phyloP scores from a whole-genome alignment of 192 early-diverging fungal species.

The Cetraspora pellucida region DNA sequence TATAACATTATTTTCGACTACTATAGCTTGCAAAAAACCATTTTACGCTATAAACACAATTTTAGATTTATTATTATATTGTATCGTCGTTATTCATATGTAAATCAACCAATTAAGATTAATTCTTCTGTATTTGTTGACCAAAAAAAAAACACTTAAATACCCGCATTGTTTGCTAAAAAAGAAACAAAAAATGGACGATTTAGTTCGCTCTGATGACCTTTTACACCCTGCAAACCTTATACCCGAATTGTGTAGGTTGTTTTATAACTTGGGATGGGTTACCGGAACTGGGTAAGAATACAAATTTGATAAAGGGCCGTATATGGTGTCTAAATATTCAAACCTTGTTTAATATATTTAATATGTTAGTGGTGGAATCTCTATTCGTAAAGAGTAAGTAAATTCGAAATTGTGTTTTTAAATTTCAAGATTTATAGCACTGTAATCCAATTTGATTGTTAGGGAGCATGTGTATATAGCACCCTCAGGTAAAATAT shows the following conservation, averaged over 20 bases:
- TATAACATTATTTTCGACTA: too few species aligned
- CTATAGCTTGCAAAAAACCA: too few species aligned
- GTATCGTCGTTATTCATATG: too few species aligned
- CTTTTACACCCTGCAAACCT: slow-evolving; percentile 76
- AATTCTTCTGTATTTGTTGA: too few species aligned
- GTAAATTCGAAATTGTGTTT: slow-evolving; percentile 9
- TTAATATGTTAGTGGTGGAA: slow-evolving; percentile 62
- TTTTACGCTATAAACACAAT: too few species aligned
- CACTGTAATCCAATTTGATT: background rate
- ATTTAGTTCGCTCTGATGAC: slow-evolving; percentile 59
- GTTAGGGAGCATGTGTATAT: slow-evolving; percentile 74
- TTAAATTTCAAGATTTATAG: background rate
- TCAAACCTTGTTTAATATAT: background rate
- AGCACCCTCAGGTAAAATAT: slow-evolving; percentile 68
- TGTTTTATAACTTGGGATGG: slow-evolving; percentile 92
- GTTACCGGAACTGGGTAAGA: slow-evolving; percentile 91
- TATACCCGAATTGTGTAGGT: slow-evolving; percentile 89
- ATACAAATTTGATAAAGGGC: background rate
- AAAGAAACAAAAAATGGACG: background rate
- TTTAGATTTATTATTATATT: too few species aligned
- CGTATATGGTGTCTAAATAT: background rate
- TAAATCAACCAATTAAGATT: too few species aligned
- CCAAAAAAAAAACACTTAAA: too few species aligned
- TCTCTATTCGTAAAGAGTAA: slow-evolving; percentile 77
- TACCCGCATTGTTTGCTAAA: background rate